Evolutionary conservation across 2,329 filamentous ascomycete species (phyloP).

Genomic region (Ophiocordyceps camponoti-leonardi): DNA sequence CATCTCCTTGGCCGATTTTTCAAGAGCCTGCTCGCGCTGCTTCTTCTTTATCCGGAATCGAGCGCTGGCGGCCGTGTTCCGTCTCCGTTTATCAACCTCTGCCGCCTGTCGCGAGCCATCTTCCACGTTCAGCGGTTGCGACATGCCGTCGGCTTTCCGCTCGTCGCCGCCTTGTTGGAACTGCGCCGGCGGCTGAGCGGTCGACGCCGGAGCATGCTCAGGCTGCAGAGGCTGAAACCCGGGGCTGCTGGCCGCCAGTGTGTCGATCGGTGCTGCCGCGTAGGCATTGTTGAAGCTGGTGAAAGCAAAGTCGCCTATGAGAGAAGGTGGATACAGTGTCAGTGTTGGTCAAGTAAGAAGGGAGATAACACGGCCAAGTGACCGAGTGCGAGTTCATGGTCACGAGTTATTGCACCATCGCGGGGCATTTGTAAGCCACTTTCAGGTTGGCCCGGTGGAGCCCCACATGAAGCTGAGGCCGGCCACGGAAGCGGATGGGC

Average conservation of each 20-base stretch:
- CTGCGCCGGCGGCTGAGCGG: conserved; percentile 19
- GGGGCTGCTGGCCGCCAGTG: conserved; percentile 15
- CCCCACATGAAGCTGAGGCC: conserved; percentile 5
- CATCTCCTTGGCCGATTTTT: conserved; percentile 68
- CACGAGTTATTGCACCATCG: conserved; percentile 48
- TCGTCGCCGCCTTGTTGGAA: conserved; percentile 17
- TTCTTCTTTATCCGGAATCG: conserved; percentile 94
- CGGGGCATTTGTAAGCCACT: conserved; percentile 25
- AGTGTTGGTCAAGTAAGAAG: neutral
- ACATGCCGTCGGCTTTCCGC: conserved; percentile 25
- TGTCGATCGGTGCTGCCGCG: conserved; percentile 29
- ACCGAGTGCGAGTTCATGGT: conserved; percentile 8
- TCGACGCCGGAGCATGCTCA: conserved; percentile 22
- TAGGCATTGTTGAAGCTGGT: conserved; percentile 36
- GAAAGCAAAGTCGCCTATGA: conserved; percentile 42
- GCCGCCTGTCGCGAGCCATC: conserved; percentile 57
- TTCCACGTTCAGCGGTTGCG: conserved; percentile 40
- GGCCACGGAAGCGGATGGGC: neutral
- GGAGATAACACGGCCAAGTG: neutral
- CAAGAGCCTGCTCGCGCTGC: conserved; percentile 75
- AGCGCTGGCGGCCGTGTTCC: conserved; percentile 77
- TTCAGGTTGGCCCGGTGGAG: conserved; percentile 1
- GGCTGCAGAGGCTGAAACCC: conserved; percentile 36
- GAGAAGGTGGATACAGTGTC: conserved; percentile 9
- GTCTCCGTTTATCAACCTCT: conserved; percentile 77